phyloP scores from a whole-genome alignment of 2,329 filamentous ascomycete genomes.

The Lecanoromycetidae sp. region DNA sequence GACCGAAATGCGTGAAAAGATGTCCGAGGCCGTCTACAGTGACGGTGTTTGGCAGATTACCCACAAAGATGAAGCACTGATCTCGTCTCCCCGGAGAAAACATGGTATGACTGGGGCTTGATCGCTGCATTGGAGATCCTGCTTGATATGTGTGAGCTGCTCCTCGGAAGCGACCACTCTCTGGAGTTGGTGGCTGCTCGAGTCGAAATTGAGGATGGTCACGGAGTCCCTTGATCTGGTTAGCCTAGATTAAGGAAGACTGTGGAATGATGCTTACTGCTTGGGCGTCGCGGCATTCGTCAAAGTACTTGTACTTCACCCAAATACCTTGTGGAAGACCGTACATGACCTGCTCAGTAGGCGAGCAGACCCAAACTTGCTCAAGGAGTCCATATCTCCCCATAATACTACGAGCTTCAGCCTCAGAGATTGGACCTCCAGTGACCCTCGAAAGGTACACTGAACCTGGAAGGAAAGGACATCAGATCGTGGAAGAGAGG shows the following conservation, averaged over 20 bases:
- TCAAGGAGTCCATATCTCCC: slow-evolving; percentile 20
- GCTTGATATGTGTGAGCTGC: slow-evolving; percentile 5
- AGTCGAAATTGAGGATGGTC: slow-evolving; percentile 19
- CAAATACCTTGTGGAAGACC: slow-evolving; percentile 23
- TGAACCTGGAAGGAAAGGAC: slow-evolving; percentile 29
- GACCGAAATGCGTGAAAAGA: slow-evolving; percentile 31
- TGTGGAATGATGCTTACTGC: slow-evolving; percentile 15
- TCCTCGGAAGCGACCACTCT: slow-evolving; percentile 20
- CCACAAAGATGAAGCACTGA: slow-evolving; percentile 38
- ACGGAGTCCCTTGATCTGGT: slow-evolving; percentile 20
- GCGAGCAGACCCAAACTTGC: slow-evolving; percentile 18
- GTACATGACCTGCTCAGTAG: slow-evolving; percentile 22
- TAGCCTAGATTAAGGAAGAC: not conserved
- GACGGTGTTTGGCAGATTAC: slow-evolving; percentile 32
- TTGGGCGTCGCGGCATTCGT: slow-evolving; percentile 22
- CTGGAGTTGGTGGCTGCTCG: slow-evolving; percentile 20
- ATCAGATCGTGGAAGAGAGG: slow-evolving; percentile 27
- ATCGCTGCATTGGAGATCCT: slow-evolving; percentile 14
- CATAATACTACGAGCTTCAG: slow-evolving; percentile 18
- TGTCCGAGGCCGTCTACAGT: slow-evolving; percentile 28
- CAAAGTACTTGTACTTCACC: slow-evolving; percentile 22
- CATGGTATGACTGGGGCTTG: slow-evolving; percentile 2
- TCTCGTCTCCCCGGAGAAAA: slow-evolving; percentile 22
- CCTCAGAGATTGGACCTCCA: slow-evolving; percentile 17
- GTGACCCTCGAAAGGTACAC: slow-evolving; percentile 20